phyloP scores from a whole-genome alignment of 1,139 yeast species.

The Debaryomyces singareniensis region DNA sequence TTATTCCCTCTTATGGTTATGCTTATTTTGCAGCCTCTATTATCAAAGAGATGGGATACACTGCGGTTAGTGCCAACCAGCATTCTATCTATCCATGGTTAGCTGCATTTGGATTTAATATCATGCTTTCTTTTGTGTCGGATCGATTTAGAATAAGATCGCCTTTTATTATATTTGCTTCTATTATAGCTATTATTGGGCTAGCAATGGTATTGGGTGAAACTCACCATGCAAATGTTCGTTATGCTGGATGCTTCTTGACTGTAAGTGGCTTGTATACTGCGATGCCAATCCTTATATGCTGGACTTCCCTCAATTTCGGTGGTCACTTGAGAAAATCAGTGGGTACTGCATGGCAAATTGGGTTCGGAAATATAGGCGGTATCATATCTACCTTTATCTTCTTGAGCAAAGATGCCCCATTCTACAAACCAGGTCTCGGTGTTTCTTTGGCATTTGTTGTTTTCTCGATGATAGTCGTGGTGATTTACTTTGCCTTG shows the following conservation, averaged over 20 bases:
- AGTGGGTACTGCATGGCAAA: constrained; percentile 69
- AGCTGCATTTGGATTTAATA: constrained; percentile 50
- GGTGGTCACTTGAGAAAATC: constrained; percentile 68
- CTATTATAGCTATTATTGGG: constrained; percentile 45
- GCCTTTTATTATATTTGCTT: constrained; percentile 39
- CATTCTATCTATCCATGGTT: constrained; percentile 74
- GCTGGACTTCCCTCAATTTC: constrained; percentile 65
- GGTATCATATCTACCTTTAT: constrained; percentile 69
- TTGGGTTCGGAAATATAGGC: constrained; percentile 80
- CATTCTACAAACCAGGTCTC: constrained; percentile 53
- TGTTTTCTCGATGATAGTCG: constrained; percentile 42
- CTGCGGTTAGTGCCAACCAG: constrained; percentile 58
- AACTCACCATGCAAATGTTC: constrained; percentile 24
- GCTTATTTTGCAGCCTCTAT: constrained; percentile 67
- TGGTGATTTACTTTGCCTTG: constrained; percentile 36
- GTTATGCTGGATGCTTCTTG: constrained; percentile 71
- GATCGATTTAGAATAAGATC: constrained; percentile 43
- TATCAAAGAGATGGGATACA: constrained; percentile 50
- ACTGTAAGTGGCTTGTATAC: constrained; percentile 61
- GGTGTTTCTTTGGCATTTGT: constrained; percentile 48
- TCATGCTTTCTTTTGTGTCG: constrained; percentile 41
- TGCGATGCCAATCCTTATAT: constrained; percentile 68
- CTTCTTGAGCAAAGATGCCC: constrained; percentile 53
- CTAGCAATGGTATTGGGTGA: constrained; percentile 46
- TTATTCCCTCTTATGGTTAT: constrained; percentile 65